Evolutionary conservation across 2,329 filamentous ascomycete species (phyloP), one percentile per base, ranked within the genome.

Genomic region (Arachnomyces sp.): DNA sequence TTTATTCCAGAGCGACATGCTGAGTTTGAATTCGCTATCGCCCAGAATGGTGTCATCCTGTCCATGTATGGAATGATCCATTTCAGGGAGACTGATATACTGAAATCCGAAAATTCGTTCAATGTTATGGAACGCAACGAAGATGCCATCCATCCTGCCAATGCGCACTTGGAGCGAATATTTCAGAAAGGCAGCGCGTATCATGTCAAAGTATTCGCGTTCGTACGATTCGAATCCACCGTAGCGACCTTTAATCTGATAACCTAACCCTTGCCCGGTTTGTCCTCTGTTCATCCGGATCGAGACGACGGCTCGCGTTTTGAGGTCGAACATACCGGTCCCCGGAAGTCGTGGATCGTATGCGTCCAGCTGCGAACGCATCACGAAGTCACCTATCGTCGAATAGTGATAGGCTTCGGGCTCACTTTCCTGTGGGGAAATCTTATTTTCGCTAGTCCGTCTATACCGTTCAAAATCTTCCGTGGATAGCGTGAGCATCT

Each of bases 121-220:
- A 2, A 88, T 86, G 59, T 98, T 98, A 69, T 98, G 92, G 59
- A 81, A 98, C 2, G 92, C 92, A 15, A 96, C 85, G 56, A 96
- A 98, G 36, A 96, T 95, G 39, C 92, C 92, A 57, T 98, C 90
- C 93, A 98, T 98, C 36, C 89, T 81, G 13, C 93, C 92, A 78
- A 98, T 93, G 33, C 92, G 85, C 18, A 90, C 93, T 64, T 98
- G 92, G 21, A 98, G 72, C 7, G 89, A 95, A 62, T 98, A 98
- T 57, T 98, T 98, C 40, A 98, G 70, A 66, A 98, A 90, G 0
- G 90, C 92, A 1, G 89, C 78, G 39, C 93, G 78, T 44, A 94
- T 90, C 88, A 98, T 93, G 62, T 98, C 92, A 60, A 83, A 94
- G 61, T 92, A 95, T 56, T 98, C 93, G 43, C 89, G 80, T 65